These are phyloP conservation scores for Calonectria leucothoes DNA, from an alignment of 2,329 filamentous ascomycete species.

Conservation along the genomic window DNA sequence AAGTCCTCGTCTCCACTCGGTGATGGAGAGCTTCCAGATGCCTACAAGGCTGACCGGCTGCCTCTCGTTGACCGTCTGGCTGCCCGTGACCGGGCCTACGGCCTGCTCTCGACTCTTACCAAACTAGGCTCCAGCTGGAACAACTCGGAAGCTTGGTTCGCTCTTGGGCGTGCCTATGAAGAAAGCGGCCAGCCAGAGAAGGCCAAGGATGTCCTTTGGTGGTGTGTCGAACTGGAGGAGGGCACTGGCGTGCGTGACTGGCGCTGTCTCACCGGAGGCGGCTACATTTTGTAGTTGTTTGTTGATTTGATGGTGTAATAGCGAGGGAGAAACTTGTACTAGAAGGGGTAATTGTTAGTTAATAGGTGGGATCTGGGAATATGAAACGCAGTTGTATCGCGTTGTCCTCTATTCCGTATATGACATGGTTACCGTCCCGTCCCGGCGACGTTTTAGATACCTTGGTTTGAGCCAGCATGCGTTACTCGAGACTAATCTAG, in stretches of 20 bases:
- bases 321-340: neutral
- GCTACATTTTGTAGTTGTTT: constrained; percentile 64
- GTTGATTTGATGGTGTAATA: neutral
- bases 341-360: neutral
- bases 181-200: constrained; percentile 86
- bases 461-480: constrained; percentile 12
- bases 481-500: constrained; percentile 4
- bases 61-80: constrained; percentile 86
- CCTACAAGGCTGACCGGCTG: constrained; percentile 70
- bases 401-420: neutral
- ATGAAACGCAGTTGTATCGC: neutral
- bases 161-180: constrained; percentile 88
- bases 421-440: constrained; percentile 13
- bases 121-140: constrained; percentile 92
- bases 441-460: constrained; percentile 22
- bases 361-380: neutral
- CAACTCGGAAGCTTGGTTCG: constrained; percentile 91
- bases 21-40: constrained; percentile 59
- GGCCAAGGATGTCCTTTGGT: constrained; percentile 94
- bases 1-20: constrained; percentile 37
- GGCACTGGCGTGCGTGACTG: constrained; percentile 82
- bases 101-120: constrained; percentile 83
- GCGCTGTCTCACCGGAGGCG: constrained; percentile 74
- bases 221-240: constrained; percentile 96
- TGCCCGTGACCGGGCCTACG: constrained; percentile 88